Evolutionary conservation across 2,329 filamentous ascomycete species (phyloP).

Genomic region (Xylaria sp.): DNA sequence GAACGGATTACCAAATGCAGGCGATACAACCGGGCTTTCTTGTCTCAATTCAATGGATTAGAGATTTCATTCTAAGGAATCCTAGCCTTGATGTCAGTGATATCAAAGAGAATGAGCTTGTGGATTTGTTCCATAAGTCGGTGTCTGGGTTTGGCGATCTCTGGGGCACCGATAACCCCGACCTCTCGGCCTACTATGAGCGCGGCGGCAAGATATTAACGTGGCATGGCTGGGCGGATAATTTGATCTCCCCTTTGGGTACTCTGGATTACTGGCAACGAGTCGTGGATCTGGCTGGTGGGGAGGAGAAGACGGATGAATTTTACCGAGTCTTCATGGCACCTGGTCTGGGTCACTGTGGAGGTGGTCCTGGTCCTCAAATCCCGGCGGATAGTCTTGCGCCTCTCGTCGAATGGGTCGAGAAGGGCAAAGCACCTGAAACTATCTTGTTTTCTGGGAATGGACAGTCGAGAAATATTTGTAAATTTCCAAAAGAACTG

Average conservation of each 20-base stretch:
- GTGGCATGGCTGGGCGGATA: constrained; percentile 56
- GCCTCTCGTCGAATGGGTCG: constrained; percentile 42
- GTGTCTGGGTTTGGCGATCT: constrained; percentile 38
- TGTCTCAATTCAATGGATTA: constrained; percentile 39
- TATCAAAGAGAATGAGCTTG: constrained; percentile 47
- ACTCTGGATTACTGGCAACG: constrained; percentile 50
- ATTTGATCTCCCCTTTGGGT: constrained; percentile 49
- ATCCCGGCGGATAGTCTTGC: constrained; percentile 33
- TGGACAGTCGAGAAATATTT: constrained; percentile 36
- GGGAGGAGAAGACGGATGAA: constrained; percentile 51
- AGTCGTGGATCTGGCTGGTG: constrained; percentile 40
- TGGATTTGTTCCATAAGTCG: constrained; percentile 38
- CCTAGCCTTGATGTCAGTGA: constrained; percentile 45
- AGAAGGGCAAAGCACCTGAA: constrained; percentile 41
- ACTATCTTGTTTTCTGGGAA: constrained; percentile 35
- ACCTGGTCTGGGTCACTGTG: constrained; percentile 63
- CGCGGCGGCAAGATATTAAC: constrained; percentile 55
- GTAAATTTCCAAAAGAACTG: constrained; percentile 38
- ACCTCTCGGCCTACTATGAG: constrained; percentile 45
- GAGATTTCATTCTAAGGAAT: constrained; percentile 43
- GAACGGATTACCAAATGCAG: constrained; percentile 22
- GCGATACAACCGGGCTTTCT: constrained; percentile 37
- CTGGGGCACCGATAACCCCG: constrained; percentile 47
- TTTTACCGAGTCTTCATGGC: constrained; percentile 63
- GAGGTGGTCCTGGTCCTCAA: constrained; percentile 53